Conservation (phyloP, 176 grass and related monocot genomes). For the Ananas comosus region DNA sequence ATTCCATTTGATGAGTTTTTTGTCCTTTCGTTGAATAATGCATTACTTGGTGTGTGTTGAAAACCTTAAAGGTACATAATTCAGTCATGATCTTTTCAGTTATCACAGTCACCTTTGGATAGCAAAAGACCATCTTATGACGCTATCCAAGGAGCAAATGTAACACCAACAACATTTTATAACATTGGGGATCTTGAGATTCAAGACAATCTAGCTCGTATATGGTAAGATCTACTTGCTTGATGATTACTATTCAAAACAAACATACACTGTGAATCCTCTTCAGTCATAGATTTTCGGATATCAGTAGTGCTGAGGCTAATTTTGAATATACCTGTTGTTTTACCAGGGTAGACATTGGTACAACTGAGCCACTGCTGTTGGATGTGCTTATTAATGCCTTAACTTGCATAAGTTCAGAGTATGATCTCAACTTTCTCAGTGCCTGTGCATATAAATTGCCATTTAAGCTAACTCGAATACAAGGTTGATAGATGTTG, state of each 20-base stretch:
- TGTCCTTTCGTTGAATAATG: too few relatives aligned
- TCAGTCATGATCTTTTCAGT: slow-evolving; percentile 27
- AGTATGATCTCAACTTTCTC: slow-evolving; percentile 51
- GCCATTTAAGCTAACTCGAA: not conserved
- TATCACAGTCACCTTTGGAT: slow-evolving; percentile 70
- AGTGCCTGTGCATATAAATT: not conserved
- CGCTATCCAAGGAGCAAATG: slow-evolving; percentile 70
- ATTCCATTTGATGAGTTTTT: too few relatives aligned
- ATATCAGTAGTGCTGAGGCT: slow-evolving; percentile 2
- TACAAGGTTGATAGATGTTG: slow-evolving; percentile 1
- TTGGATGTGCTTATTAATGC: slow-evolving; percentile 85
- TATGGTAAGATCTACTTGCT: slow-evolving; percentile 53
- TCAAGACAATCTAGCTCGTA: slow-evolving; percentile 84
- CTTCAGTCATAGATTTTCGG: slow-evolving; percentile 1
- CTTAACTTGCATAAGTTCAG: slow-evolving; percentile 66
- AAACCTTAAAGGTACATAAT: not conserved
- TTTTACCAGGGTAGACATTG: slow-evolving; percentile 88
- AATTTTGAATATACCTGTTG: slow-evolving; percentile 9
- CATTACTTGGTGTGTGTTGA: not conserved
- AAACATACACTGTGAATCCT: slow-evolving; percentile 9
- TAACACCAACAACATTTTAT: slow-evolving; percentile 65
- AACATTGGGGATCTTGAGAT: slow-evolving; percentile 96
- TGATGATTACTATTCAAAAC: slow-evolving; percentile 4
- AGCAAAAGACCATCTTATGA: slow-evolving; percentile 79
- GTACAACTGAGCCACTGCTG: slow-evolving; percentile 64